A percentile compares a stretch with the other conserved stretches of the same genome.
Evolutionary conservation across 108 stramenopile species (phyloP).

Genomic region (Cyclotella choctawhatcheeana): DNA sequence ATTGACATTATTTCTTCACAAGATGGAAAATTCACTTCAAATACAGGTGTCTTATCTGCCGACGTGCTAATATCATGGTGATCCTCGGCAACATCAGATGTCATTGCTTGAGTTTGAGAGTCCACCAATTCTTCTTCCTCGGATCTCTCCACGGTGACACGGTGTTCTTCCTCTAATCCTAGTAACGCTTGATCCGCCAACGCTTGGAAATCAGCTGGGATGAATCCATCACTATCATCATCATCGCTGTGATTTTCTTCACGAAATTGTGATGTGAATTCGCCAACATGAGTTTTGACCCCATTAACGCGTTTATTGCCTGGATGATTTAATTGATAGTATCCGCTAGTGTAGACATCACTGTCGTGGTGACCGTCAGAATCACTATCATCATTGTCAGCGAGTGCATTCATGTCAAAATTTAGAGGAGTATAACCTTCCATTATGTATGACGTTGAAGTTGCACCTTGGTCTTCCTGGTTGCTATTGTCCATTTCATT

Average conservation of each 20-base stretch:
- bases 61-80: background rate
- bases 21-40: constrained; percentile 1
- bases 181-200: constrained; percentile 47
- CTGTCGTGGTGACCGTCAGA: constrained; percentile 15
- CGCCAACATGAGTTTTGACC: constrained; percentile 28
- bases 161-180: constrained; percentile 49
- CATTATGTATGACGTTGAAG: constrained; percentile 29
- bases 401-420: constrained; percentile 44
- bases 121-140: too few species aligned
- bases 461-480: too few species aligned
- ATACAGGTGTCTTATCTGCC: background rate
- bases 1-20: background rate
- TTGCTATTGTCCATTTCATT: too few species aligned
- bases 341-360: constrained; percentile 16
- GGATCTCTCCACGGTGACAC: constrained; percentile 24
- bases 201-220: constrained; percentile 41
- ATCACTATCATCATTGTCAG: constrained; percentile 16
- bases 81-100: too few species aligned
- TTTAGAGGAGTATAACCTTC: constrained; percentile 54
- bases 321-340: constrained; percentile 36
- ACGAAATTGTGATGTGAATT: background rate
- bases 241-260: constrained; percentile 21
- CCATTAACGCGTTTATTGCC: constrained; percentile 38
- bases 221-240: constrained; percentile 15
- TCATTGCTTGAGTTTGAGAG: too few species aligned